phyloP scores from a whole-genome alignment of 169 alveolate species.

The Perkinsus marinus region DNA sequence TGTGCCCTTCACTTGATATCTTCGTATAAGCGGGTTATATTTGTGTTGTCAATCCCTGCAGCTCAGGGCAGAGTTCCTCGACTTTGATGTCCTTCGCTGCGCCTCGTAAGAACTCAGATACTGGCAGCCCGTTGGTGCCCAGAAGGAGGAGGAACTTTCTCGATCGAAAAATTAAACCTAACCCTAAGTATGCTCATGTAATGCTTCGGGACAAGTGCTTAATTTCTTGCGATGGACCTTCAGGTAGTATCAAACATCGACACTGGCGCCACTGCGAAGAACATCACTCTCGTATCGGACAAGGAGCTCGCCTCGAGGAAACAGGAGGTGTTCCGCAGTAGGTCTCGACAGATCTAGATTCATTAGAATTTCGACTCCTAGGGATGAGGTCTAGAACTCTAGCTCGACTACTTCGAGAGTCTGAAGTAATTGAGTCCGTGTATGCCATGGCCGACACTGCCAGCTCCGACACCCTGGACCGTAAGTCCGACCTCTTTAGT shows the following conservation, averaged over 20 bases:
- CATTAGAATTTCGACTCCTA: not conserved
- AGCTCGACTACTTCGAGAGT: not conserved
- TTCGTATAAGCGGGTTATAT: too few species aligned
- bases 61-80: too few species aligned
- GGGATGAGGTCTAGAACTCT: not conserved
- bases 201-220: not conserved
- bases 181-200: not conserved
- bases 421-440: not conserved
- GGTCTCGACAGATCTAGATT: not conserved
- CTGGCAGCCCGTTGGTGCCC: not conserved
- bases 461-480: not conserved
- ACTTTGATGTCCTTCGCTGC: not conserved
- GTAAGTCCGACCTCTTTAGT: not conserved
- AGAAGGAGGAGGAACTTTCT: not conserved
- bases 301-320: not conserved
- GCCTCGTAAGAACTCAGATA: not conserved
- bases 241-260: not conserved
- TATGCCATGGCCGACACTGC: not conserved
- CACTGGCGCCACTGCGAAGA: not conserved
- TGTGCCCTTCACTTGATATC: too few species aligned
- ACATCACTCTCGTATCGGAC: not conserved
- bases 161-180: not conserved
- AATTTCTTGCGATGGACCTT: not conserved
- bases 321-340: not conserved
- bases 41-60: too few species aligned